Conservation (phyloP, 2,329 filamentous ascomycete species). For the Orbilia quercus region DNA sequence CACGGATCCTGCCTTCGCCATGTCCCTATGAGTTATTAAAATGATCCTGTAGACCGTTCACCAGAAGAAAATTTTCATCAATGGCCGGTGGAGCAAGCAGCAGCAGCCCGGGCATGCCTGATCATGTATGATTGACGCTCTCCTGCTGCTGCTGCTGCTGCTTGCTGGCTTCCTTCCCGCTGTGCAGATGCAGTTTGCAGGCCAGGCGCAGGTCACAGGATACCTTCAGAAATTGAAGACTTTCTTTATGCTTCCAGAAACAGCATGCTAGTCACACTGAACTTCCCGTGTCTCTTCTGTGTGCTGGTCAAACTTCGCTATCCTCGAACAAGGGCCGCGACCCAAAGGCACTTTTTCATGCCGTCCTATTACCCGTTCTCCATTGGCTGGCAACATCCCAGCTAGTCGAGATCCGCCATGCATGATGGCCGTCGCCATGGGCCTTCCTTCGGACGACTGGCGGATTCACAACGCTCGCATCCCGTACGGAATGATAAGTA, state of each 20-base stretch:
- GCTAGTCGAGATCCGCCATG: conserved; percentile 17
- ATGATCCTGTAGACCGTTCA: conserved; percentile 27
- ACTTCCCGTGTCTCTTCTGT: conserved; percentile 32
- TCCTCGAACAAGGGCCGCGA: conserved; percentile 45
- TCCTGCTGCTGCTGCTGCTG: conserved; percentile 29
- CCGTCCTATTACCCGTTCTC: conserved; percentile 35
- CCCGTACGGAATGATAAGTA: conserved; percentile 21
- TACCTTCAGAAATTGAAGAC: conserved; percentile 20
- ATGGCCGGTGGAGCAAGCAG: conserved; percentile 25
- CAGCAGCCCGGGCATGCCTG: conserved; percentile 16
- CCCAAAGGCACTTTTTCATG: conserved; percentile 49
- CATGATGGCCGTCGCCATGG: conserved; percentile 24
- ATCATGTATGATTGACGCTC: conserved; percentile 41
- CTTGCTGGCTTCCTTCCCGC: conserved; percentile 49
- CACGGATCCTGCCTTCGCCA: conserved; percentile 28
- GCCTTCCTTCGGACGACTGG: conserved; percentile 50
- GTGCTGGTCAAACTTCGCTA: conserved; percentile 23
- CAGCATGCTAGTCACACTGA: conserved; percentile 53
- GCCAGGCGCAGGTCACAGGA: conserved; percentile 56
- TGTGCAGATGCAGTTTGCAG: conserved; percentile 56
- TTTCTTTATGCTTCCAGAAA: conserved; percentile 54
- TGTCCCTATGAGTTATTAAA: conserved; percentile 52
- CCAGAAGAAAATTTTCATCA: conserved; percentile 27
- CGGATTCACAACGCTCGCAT: conserved; percentile 7
- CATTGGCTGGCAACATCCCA: conserved; percentile 37